Percentiles rank a stretch among this genome's conserved stretches.
Evolutionary conservation across 1,139 yeast species (phyloP).

Genomic region (Taiozyma onychis): DNA sequence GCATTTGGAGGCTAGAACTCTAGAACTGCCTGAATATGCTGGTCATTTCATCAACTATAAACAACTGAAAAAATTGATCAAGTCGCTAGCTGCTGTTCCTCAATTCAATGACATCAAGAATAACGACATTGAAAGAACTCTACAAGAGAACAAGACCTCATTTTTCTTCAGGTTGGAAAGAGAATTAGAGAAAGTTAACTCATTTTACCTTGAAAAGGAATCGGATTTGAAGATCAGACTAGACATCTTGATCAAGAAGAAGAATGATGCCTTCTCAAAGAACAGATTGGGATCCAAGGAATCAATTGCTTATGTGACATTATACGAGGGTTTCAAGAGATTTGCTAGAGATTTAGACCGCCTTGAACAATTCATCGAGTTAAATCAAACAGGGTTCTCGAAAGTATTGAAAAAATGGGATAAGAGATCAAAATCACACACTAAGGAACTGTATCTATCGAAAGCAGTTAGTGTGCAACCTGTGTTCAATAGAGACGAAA

Average conservation of each 20-base stretch:
- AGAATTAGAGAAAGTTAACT: slow-evolving; percentile 90
- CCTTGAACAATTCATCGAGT: slow-evolving; percentile 86
- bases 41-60: slow-evolving; percentile 93
- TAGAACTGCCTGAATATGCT: slow-evolving; percentile 91
- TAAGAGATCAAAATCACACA: slow-evolving; percentile 88
- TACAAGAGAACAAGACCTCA: slow-evolving; percentile 88
- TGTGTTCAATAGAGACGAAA: slow-evolving; percentile 85
- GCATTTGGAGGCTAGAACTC: slow-evolving; percentile 86
- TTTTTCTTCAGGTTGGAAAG: slow-evolving; percentile 91
- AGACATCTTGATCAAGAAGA: slow-evolving; percentile 70
- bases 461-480: slow-evolving; percentile 97
- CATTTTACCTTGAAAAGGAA: slow-evolving; percentile 85
- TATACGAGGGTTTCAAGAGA: slow-evolving; percentile 85
- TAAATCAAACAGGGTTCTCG: slow-evolving; percentile 92
- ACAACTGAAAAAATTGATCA: slow-evolving; percentile 74
- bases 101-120: slow-evolving; percentile 15
- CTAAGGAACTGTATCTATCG: slow-evolving; percentile 84
- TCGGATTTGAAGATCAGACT: slow-evolving; percentile 75
- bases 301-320: slow-evolving; percentile 55
- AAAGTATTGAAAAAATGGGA: slow-evolving; percentile 98
- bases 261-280: slow-evolving; percentile 46
- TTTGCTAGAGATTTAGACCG: slow-evolving; percentile 84
- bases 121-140: slow-evolving; percentile 36
- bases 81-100: slow-evolving; percentile 47
- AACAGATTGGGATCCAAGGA: slow-evolving; percentile 42